Percentiles rank a stretch among this genome's conserved stretches.
Conservation (phyloP, 768 basidiomycete species). For the Dendrothele bispora region DNA sequence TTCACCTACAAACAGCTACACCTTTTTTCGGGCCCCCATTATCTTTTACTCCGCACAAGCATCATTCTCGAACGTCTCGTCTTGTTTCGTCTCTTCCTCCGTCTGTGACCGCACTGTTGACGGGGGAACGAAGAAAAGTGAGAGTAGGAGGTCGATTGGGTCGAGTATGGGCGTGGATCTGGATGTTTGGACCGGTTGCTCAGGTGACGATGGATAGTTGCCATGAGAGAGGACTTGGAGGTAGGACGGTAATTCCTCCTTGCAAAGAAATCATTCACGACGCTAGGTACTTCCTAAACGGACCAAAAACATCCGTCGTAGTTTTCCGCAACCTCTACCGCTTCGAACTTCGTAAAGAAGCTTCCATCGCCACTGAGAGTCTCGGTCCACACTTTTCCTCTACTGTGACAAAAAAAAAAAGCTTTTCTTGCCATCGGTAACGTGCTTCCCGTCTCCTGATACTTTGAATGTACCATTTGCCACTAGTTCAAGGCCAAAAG, state of each 20-base stretch:
- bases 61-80: conserved; percentile 63
- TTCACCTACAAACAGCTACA: conserved; percentile 62
- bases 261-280: conserved; percentile 99
- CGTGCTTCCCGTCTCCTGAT: conserved; percentile 89
- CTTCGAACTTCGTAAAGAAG: conserved; percentile 98
- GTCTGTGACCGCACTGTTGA: no score
- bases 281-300: conserved; percentile 71
- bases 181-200: conserved; percentile 59
- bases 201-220: conserved; percentile 72
- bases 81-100: no score
- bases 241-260: conserved; percentile 63
- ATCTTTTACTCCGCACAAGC: conserved; percentile 74
- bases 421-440: conserved; percentile 94
- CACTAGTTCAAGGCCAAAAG: conserved; percentile 98
- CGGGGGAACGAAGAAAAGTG: conserved; percentile 51
- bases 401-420: conserved; percentile 99
- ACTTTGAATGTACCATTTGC: conserved; percentile 98
- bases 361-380: conserved; percentile 98
- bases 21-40: conserved; percentile 46
- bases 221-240: conserved; percentile 69
- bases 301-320: conserved; percentile 38
- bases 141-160: conserved; percentile 65
- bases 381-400: conserved; percentile 97
- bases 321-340: conserved; percentile 99
- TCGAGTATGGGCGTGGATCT: conserved; percentile 66